phyloP scores from a whole-genome alignment of 345 rosid genomes.

The Cardamine chenopodiifolia region DNA sequence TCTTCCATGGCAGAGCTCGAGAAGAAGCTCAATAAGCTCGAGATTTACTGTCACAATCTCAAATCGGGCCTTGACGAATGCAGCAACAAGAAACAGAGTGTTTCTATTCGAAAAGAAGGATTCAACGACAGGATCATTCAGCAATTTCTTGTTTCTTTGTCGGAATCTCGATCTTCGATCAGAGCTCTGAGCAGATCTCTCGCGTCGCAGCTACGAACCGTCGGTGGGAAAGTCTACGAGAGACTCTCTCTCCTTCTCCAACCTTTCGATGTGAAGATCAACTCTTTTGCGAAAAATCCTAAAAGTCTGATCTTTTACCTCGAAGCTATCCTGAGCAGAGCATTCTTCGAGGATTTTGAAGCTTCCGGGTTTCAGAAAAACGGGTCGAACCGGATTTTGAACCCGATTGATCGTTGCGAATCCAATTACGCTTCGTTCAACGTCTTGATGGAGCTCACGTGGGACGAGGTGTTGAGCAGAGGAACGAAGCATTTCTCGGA shows the following conservation, averaged over 20 bases:
- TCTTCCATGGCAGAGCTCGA: conserved; percentile 90
- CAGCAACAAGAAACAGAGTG: conserved; percentile 45
- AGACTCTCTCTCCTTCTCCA: conserved; percentile 67
- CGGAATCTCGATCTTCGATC: conserved; percentile 71
- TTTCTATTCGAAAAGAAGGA: conserved; percentile 27
- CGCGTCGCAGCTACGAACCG: conserved; percentile 59
- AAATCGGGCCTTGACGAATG: conserved; percentile 81
- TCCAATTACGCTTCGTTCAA: conserved; percentile 63
- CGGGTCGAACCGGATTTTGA: conserved; percentile 58
- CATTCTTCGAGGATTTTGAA: conserved; percentile 92
- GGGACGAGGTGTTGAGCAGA: conserved; percentile 83
- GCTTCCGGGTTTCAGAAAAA: conserved; percentile 66
- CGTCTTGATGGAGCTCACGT: conserved; percentile 60
- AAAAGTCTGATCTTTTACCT: conserved; percentile 62
- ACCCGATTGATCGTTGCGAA: conserved; percentile 78
- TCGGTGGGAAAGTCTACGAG: conserved; percentile 64
- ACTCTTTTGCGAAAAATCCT: conserved; percentile 60
- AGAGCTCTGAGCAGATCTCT: conserved; percentile 68
- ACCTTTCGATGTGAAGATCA: conserved; percentile 65
- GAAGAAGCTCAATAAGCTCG: conserved; percentile 87
- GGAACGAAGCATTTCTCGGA: conserved; percentile 92
- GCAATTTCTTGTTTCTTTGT: conserved; percentile 63
- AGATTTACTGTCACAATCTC: conserved; percentile 72
- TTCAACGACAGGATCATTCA: conserved; percentile 58
- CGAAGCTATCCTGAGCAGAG: conserved; percentile 67